Evolutionary conservation across 352 stramenopile species (phyloP).

Genomic region (Lagenidium sp.): DNA sequence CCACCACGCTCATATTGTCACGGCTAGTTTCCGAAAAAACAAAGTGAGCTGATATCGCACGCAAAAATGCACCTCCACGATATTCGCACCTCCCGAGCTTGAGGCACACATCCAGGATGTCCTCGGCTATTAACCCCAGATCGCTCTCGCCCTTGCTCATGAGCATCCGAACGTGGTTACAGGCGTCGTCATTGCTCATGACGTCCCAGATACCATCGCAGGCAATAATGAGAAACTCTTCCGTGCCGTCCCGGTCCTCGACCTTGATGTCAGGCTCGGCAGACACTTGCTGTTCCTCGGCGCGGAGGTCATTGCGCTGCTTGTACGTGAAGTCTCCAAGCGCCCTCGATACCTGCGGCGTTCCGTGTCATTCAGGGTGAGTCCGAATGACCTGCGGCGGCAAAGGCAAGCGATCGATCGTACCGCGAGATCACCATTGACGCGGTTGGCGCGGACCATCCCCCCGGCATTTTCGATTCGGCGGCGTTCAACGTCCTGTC

Average conservation of each 20-base stretch:
- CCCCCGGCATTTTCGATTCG: conserved; percentile 69
- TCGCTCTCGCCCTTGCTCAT: conserved; percentile 59
- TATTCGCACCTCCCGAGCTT: conserved; percentile 49
- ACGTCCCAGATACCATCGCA: conserved; percentile 94
- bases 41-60: not conserved
- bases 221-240: conserved; percentile 88
- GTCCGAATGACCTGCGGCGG: not conserved
- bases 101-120: conserved; percentile 72
- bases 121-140: conserved; percentile 68
- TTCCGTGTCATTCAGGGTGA: not conserved
- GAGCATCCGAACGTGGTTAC: conserved; percentile 74
- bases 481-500: conserved; percentile 43
- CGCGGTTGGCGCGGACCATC: conserved; percentile 63
- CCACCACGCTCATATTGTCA: conserved; percentile 82
- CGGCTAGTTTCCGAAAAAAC: conserved; percentile 14
- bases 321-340: conserved; percentile 82
- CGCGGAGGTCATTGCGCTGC: conserved; percentile 33
- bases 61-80: no score
- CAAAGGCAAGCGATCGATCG: conserved; percentile 30
- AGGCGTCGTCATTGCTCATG: conserved; percentile 87
- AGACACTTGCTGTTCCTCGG: conserved; percentile 77
- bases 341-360: conserved; percentile 73
- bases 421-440: conserved; percentile 77
- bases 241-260: conserved; percentile 58
- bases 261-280: conserved; percentile 86